phyloP scores from a whole-genome alignment of 1,284 basidiomycete species.

The Ustilago curta region DNA sequence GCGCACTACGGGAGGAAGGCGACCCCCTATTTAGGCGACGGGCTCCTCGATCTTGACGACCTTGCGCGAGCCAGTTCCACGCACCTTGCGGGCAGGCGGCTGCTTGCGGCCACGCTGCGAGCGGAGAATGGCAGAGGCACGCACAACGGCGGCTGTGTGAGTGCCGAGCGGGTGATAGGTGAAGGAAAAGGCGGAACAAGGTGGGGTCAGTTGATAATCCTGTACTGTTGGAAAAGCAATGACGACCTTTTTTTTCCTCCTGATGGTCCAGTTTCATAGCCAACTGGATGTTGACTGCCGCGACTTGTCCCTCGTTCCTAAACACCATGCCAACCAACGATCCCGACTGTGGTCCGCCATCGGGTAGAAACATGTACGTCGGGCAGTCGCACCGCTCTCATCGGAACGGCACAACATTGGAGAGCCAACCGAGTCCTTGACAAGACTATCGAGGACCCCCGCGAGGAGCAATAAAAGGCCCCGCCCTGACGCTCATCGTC shows the following conservation, averaged over 20 bases:
- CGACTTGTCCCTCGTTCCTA: neutral
- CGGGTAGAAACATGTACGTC: slow-evolving; percentile 32
- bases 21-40: slow-evolving; percentile 30
- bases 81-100: slow-evolving; percentile 50
- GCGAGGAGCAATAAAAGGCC: slow-evolving; percentile 29
- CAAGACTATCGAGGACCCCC: slow-evolving; percentile 23
- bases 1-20: neutral
- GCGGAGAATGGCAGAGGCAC: slow-evolving; percentile 63
- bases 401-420: slow-evolving; percentile 29
- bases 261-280: neutral
- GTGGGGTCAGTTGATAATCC: slow-evolving; percentile 21
- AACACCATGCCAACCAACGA: neutral
- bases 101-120: slow-evolving; percentile 57
- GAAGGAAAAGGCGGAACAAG: neutral
- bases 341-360: neutral
- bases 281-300: neutral
- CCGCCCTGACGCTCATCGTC: slow-evolving; percentile 33
- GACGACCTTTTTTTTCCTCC: slow-evolving; percentile 1
- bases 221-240: no score
- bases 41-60: slow-evolving; percentile 46
- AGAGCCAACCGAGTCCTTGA: slow-evolving; percentile 29
- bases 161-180: neutral
- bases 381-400: slow-evolving; percentile 27
- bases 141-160: slow-evolving; percentile 61
- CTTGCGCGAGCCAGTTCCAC: slow-evolving; percentile 50